Conservation (phyloP, 2,329 filamentous ascomycete species). For the Fusarium paranaense region DNA sequence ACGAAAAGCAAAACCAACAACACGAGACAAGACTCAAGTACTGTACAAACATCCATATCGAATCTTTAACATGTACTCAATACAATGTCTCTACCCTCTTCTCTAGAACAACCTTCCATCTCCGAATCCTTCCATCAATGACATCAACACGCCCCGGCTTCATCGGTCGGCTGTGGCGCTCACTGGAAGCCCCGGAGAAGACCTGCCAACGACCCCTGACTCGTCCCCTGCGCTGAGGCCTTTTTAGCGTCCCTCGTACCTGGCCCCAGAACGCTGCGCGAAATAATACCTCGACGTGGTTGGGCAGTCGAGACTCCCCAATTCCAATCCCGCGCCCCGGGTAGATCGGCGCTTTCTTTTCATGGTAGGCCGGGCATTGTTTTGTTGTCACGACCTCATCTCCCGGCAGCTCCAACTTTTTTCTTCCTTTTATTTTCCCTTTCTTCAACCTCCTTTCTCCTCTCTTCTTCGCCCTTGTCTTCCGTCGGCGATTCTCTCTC, state of each 20-base stretch:
- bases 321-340: conserved; percentile 32
- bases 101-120: background rate
- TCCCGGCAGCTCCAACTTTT: conserved; percentile 15
- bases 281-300: conserved; percentile 37
- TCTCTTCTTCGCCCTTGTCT: conserved; percentile 23
- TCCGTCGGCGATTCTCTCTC: conserved; percentile 23
- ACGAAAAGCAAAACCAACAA: conserved; percentile 3
- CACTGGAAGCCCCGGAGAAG: conserved; percentile 24
- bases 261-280: conserved; percentile 15
- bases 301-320: conserved; percentile 18
- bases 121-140: background rate
- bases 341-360: conserved; percentile 20
- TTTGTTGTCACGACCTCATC: conserved; percentile 25
- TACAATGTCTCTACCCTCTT: background rate
- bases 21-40: background rate
- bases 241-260: conserved; percentile 5
- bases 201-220: conserved; percentile 16
- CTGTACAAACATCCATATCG: background rate
- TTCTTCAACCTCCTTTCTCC: conserved; percentile 3
- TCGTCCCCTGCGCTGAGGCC: conserved; percentile 5
- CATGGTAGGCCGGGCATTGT: conserved; percentile 1
- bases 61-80: background rate
- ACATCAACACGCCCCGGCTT: conserved; percentile 2
- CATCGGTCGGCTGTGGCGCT: conserved; percentile 19
- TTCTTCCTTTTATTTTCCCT: background rate